Evolutionary conservation across 2,329 filamentous ascomycete genomes (phyloP).

Genomic region (Hawksworthiomyces lignivorus): DNA sequence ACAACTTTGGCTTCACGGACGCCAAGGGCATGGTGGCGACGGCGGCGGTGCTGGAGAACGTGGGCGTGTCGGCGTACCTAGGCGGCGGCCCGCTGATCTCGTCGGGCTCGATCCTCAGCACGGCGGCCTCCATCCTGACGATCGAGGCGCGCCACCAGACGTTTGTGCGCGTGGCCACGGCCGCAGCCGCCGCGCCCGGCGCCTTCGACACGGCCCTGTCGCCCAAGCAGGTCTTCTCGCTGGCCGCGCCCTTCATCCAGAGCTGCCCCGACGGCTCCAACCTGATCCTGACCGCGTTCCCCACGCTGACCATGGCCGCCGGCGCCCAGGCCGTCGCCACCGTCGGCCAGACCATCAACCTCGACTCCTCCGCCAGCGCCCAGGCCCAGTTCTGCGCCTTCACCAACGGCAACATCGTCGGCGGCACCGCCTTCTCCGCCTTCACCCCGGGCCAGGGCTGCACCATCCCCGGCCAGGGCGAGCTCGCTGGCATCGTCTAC

Average conservation of each 20-base stretch:
- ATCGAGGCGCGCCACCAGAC: conserved; percentile 69
- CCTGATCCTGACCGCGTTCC: conserved; percentile 57
- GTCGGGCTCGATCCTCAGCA: conserved; percentile 51
- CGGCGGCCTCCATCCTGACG: conserved; percentile 63
- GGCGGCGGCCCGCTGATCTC: conserved; percentile 61
- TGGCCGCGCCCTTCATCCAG: conserved; percentile 64
- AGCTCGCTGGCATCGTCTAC: conserved; percentile 57
- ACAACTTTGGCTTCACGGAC: conserved; percentile 63
- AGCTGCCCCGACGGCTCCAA: conserved; percentile 61
- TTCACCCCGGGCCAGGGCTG: conserved; percentile 50
- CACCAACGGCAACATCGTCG: conserved; percentile 51
- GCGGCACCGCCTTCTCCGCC: conserved; percentile 51
- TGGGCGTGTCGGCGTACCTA: conserved; percentile 67
- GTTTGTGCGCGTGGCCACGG: conserved; percentile 56
- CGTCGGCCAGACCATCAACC: conserved; percentile 34
- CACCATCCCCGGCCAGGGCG: conserved; percentile 45
- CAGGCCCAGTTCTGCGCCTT: conserved; percentile 57
- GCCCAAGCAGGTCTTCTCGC: conserved; percentile 62
- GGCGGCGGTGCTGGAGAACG: conserved; percentile 62
- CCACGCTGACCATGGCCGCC: conserved; percentile 44
- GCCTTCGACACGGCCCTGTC: conserved; percentile 64
- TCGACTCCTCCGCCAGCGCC: conserved; percentile 43
- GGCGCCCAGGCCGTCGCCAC: conserved; percentile 33
- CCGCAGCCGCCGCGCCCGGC: conserved; percentile 53
- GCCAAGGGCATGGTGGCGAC: conserved; percentile 61